These are phyloP conservation scores for Brettanomyces bruxellensis DNA, from an alignment of 805 yeast species.

Conservation along the genomic window DNA sequence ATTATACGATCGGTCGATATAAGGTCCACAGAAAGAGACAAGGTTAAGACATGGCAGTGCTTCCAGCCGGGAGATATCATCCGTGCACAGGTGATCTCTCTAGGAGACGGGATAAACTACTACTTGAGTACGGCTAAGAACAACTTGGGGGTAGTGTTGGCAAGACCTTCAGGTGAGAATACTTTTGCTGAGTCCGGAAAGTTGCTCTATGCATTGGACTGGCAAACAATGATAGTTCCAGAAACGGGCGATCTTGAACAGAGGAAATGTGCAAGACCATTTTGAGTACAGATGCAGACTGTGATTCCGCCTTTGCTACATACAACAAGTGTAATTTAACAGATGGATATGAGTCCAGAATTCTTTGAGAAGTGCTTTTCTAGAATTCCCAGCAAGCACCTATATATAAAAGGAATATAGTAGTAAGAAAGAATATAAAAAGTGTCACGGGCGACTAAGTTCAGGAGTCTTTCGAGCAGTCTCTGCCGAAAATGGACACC, in stretches of 20 bases:
- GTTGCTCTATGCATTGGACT: constrained; percentile 80
- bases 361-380: neutral
- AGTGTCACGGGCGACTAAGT: neutral
- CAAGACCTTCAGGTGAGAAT: constrained; percentile 47
- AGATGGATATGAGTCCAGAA: neutral
- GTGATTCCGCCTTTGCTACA: neutral
- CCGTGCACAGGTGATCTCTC: constrained; percentile 69
- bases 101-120: constrained; percentile 92
- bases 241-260: constrained; percentile 64
- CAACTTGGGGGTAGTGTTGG: constrained; percentile 90
- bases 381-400: no score
- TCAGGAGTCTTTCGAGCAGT: constrained; percentile 60
- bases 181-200: constrained; percentile 35
- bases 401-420: neutral
- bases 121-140: constrained; percentile 84
- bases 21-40: constrained; percentile 84
- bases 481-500: constrained; percentile 85
- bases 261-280: constrained; percentile 91
- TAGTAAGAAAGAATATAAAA: neutral
- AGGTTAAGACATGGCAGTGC: constrained; percentile 66
- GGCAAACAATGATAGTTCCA: constrained; percentile 89
- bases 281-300: constrained; percentile 17
- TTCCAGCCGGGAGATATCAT: constrained; percentile 91
- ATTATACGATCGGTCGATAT: constrained; percentile 81
- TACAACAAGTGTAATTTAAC: neutral